Percentiles rank a stretch among this genome's conserved stretches.
Conservation (phyloP, 306 rosid species). For the Cotoneaster glaucophyllus region DNA sequence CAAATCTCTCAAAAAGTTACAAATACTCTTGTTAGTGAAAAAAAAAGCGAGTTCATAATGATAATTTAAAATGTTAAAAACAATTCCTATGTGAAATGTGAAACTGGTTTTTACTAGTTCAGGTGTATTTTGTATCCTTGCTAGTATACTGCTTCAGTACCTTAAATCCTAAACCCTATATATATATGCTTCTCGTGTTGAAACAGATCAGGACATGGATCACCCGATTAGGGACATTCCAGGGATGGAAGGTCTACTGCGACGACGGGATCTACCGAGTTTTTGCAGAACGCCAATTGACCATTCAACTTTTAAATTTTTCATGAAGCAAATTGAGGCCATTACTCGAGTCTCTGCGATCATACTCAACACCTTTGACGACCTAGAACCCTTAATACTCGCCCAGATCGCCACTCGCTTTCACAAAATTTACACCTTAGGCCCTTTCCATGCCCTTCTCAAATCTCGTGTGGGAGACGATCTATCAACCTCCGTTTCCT, state of each 20-base stretch:
- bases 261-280: not conserved
- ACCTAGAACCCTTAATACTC: not conserved
- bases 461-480: not conserved
- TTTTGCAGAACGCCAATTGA: not conserved
- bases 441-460: conserved; percentile 5
- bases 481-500: not conserved
- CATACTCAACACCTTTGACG: conserved; percentile 2
- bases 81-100: too few species aligned
- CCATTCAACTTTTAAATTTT: not conserved
- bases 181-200: too few species aligned
- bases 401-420: not conserved
- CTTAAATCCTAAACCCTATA: too few species aligned
- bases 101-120: too few species aligned
- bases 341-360: not conserved
- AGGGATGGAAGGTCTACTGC: not conserved
- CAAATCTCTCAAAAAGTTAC: too few species aligned
- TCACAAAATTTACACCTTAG: not conserved
- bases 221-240: not conserved
- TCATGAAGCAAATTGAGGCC: not conserved
- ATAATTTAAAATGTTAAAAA: not conserved
- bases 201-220: conserved; percentile 8
- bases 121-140: too few species aligned
- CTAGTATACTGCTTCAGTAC: too few species aligned
- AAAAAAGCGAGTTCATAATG: not conserved
- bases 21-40: too few species aligned